A percentile compares a stretch with the other conserved stretches of the same genome.
Evolutionary conservation across 768 basidiomycete genomes (phyloP).

Genomic region (Boletus vermiculosoides): DNA sequence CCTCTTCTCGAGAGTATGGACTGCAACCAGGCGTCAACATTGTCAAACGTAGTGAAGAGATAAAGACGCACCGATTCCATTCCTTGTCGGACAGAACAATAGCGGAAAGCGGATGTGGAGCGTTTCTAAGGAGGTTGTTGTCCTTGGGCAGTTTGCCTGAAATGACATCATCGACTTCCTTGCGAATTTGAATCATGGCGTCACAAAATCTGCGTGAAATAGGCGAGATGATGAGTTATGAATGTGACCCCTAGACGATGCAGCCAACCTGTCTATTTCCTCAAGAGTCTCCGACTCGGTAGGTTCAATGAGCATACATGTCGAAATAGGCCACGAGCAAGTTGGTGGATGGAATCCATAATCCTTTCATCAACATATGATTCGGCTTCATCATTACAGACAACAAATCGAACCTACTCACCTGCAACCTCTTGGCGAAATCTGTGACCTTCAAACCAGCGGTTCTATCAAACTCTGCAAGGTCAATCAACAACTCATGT

Average conservation of each 20-base stretch:
- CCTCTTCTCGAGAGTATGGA: slow-evolving; percentile 86
- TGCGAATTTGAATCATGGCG: slow-evolving; percentile 95
- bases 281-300: slow-evolving; percentile 94
- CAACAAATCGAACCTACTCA: slow-evolving; percentile 25
- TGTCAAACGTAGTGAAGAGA: neutral
- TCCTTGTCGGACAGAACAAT: slow-evolving; percentile 69
- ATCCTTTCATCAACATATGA: slow-evolving; percentile 46
- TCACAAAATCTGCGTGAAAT: slow-evolving; percentile 77
- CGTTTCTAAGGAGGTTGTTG: slow-evolving; percentile 91
- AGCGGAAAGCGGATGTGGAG: slow-evolving; percentile 84
- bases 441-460: slow-evolving; percentile 92
- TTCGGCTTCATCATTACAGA: neutral
- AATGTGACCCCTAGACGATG: neutral
- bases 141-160: slow-evolving; percentile 85
- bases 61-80: slow-evolving; percentile 73
- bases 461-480: slow-evolving; percentile 90
- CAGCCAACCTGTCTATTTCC: slow-evolving; percentile 76
- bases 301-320: slow-evolving; percentile 97
- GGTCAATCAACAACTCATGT: slow-evolving; percentile 92
- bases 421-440: slow-evolving; percentile 95
- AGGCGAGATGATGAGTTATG: neutral
- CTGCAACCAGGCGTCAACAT: slow-evolving; percentile 37
- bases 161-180: slow-evolving; percentile 86
- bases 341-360: slow-evolving; percentile 97
- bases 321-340: slow-evolving; percentile 96